These are phyloP conservation scores for Arachnomyces sp. DNA, from an alignment of 2,329 filamentous ascomycete genomes.

Conservation along the genomic window DNA sequence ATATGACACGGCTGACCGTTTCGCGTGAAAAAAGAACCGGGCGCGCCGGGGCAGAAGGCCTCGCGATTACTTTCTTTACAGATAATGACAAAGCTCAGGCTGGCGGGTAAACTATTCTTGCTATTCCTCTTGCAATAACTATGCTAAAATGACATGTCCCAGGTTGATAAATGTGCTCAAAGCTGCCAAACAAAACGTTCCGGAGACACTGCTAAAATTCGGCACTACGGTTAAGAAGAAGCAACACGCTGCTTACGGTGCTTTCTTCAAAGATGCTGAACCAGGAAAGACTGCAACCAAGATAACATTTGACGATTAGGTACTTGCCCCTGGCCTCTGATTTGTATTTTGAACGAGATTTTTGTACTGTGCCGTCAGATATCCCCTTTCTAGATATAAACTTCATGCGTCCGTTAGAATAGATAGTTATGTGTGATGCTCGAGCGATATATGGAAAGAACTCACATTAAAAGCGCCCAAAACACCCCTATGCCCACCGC, in stretches of 20 bases:
- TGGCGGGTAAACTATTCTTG: conserved; percentile 60
- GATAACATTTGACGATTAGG: conserved; percentile 71
- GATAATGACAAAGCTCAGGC: conserved; percentile 89
- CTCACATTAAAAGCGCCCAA: conserved; percentile 55
- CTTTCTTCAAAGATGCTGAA: conserved; percentile 87
- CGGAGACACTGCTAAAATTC: conserved; percentile 86
- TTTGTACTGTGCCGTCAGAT: conserved; percentile 20
- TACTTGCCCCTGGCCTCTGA: conserved; percentile 3
- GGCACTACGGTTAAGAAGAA: conserved; percentile 99
- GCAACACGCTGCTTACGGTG: conserved; percentile 88
- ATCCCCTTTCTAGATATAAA: conserved; percentile 29
- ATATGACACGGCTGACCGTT: conserved; percentile 9
- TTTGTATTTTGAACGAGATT: conserved; percentile 12
- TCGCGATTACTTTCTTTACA: conserved; percentile 90
- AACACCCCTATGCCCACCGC: conserved; percentile 45
- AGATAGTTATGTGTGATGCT: background rate
- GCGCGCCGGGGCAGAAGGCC: conserved; percentile 79
- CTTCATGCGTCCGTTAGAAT: conserved; percentile 14
- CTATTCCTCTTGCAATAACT: conserved; percentile 2
- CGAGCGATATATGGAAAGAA: conserved; percentile 19
- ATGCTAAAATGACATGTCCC: conserved; percentile 18
- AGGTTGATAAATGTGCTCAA: conserved; percentile 91
- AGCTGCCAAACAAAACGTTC: conserved; percentile 83
- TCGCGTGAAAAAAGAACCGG: conserved; percentile 57
- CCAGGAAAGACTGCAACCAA: conserved; percentile 79